These are phyloP conservation scores for Geoglossum cookeanum DNA, from an alignment of 2,329 filamentous ascomycete species.

Conservation along the genomic window DNA sequence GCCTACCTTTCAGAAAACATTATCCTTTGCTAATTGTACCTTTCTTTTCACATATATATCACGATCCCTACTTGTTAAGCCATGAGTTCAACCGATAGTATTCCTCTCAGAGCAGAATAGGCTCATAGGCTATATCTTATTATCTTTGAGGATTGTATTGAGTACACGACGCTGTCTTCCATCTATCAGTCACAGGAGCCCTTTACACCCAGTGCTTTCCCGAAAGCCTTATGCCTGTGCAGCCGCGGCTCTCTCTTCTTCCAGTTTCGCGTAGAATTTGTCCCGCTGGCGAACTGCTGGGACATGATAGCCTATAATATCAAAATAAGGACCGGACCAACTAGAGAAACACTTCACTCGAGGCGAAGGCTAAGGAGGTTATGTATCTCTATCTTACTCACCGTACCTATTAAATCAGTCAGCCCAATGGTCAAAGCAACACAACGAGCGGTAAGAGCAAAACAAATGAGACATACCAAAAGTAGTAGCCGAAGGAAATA, in stretches of 20 bases:
- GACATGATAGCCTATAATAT: conserved; percentile 22
- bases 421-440: not conserved
- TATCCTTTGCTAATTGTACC: not conserved
- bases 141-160: not conserved
- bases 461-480: conserved; percentile 35
- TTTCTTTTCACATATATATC: not conserved
- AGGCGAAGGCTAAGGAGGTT: not conserved
- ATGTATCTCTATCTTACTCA: not conserved
- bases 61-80: not conserved
- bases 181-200: not conserved
- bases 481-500: conserved; percentile 42
- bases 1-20: not conserved
- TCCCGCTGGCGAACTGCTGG: conserved; percentile 22
- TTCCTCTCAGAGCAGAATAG: not conserved
- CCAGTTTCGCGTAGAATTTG: conserved; percentile 23
- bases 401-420: not conserved
- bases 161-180: not conserved
- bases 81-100: not conserved
- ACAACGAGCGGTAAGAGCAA: not conserved
- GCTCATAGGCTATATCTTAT: not conserved
- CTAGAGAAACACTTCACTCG: not conserved
- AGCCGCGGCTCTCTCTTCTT: conserved; percentile 19
- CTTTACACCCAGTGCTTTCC: not conserved
- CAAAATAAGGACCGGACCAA: not conserved
- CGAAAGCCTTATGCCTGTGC: not conserved